Evolutionary conservation across 2,329 filamentous ascomycete species (phyloP).

Genomic region (Arthrinium puccinioides): DNA sequence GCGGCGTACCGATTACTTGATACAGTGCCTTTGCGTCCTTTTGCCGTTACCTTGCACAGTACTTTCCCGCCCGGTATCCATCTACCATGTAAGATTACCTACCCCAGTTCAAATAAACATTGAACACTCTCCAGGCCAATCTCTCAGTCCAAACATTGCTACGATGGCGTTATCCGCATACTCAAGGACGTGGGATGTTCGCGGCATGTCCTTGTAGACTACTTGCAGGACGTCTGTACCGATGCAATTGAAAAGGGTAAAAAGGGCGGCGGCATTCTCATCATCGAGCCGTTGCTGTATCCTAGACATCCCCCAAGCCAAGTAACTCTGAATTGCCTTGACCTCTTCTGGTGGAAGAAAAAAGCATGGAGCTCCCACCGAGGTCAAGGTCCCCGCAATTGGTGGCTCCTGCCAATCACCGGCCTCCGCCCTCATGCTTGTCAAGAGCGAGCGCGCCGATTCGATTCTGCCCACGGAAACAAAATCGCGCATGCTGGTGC

Average conservation of each 20-base stretch:
- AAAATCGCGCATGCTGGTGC: conserved; percentile 3
- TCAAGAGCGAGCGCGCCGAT: neutral
- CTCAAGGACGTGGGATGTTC: too few species aligned
- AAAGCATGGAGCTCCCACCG: conserved; percentile 4
- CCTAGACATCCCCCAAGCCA: too few species aligned
- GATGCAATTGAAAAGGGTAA: too few species aligned
- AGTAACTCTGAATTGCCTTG: too few species aligned
- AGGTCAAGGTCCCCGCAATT: neutral
- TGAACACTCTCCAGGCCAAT: neutral
- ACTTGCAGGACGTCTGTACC: too few species aligned
- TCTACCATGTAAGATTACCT: conserved; percentile 1
- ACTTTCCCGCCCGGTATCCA: neutral
- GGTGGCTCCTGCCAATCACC: conserved; percentile 3
- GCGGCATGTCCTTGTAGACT: too few species aligned
- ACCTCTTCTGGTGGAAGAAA: neutral
- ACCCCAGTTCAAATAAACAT: conserved; percentile 2
- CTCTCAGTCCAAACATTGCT: conserved; percentile 3
- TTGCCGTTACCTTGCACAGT: neutral
- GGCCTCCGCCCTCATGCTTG: conserved; percentile 3
- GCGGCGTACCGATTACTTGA: conserved; percentile 1
- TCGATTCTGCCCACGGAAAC: neutral
- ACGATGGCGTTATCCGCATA: conserved; percentile 2
- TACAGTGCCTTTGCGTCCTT: neutral
- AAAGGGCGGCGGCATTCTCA: too few species aligned
- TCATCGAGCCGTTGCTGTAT: too few species aligned